A percentile compares a stretch with the other conserved stretches of the same genome.
Conservation (phyloP, 2,329 filamentous ascomycete genomes). For the Fusarium odoratissimum region DNA sequence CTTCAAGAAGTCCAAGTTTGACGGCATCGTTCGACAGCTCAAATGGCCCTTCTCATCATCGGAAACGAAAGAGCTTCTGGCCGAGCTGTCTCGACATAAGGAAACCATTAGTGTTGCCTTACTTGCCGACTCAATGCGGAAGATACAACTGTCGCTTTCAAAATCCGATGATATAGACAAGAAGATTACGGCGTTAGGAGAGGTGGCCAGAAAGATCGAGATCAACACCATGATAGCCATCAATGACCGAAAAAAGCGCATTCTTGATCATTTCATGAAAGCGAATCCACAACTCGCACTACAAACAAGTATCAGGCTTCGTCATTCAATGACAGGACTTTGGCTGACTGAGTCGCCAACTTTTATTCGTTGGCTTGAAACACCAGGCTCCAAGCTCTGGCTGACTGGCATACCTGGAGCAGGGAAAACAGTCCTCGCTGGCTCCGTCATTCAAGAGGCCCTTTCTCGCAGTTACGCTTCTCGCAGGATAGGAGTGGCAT, state of each 20-base stretch:
- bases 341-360: conserved; percentile 6
- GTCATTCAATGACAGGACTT: conserved; percentile 2
- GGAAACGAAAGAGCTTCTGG: conserved; percentile 11
- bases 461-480: background rate
- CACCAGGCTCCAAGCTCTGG: conserved; percentile 10
- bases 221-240: conserved; percentile 13
- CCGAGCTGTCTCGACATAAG: conserved; percentile 23
- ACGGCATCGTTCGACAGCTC: background rate
- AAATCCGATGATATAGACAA: background rate
- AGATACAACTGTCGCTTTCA: background rate
- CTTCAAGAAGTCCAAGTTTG: background rate
- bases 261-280: conserved; percentile 11
- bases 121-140: conserved; percentile 14
- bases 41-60: conserved; percentile 31
- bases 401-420: conserved; percentile 20
- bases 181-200: background rate
- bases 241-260: rapidly evolving
- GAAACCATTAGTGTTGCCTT: conserved; percentile 13
- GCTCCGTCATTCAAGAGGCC: background rate
- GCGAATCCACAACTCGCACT: background rate
- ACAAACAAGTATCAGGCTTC: conserved; percentile 1
- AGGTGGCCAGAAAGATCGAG: background rate
- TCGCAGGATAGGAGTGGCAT: background rate
- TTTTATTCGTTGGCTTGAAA: conserved; percentile 16
- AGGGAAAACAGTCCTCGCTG: conserved; percentile 24